Evolutionary conservation across 1,284 basidiomycete species (phyloP), one percentile per base, ranked within the genome.

Genomic region (Agroathelia rolfsii): DNA sequence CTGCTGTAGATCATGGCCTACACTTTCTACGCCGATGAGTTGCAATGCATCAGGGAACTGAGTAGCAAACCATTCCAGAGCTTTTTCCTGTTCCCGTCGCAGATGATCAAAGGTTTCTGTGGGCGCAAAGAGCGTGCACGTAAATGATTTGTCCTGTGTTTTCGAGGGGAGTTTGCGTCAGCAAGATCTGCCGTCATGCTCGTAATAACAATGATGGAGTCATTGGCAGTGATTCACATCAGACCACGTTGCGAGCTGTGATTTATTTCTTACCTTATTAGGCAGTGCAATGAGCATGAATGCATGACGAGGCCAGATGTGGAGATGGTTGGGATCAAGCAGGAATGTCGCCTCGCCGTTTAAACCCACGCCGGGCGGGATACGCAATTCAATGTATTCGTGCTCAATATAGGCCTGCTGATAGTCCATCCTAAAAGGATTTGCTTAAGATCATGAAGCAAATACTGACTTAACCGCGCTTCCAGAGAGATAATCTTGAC

Each of bases 261-360:
- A 38, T 42, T 52, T 46, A 43, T 35, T 19, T 40, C 53, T 53
- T 59, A 92, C 90, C 69, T 87, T 81, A 66, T 96, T 98, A 42
- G 94, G 90, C 32, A 98, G 76, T 12, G 90, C 95, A 50, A 98
- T 96, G 48, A 98, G 74, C 94, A 98, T 98, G 67, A 96, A 97
- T 32, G 88, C 85, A 58, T 93, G 87, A 51, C 92, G 79, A 38
- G 94, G 95, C 94, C 94, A 98, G 52, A 98, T 97, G 64, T 98
- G 95, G 43, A 98, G 76, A 59, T 97, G 88, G 59, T 88, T 82
- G 43, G 87, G 84, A 67, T 95, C 89, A 57, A 98, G 76, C 32
- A 77, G 65, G 63, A 86, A 98, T 17, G 59, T 65, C 38, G 73
- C 55, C 39, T 75, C 62, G 44, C 74, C 84, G 45, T 69, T 58